Evolutionary conservation across 139 green algal genomes (phyloP), one percentile per base, ranked within the genome.

Genomic region (Asterochloris erici): DNA sequence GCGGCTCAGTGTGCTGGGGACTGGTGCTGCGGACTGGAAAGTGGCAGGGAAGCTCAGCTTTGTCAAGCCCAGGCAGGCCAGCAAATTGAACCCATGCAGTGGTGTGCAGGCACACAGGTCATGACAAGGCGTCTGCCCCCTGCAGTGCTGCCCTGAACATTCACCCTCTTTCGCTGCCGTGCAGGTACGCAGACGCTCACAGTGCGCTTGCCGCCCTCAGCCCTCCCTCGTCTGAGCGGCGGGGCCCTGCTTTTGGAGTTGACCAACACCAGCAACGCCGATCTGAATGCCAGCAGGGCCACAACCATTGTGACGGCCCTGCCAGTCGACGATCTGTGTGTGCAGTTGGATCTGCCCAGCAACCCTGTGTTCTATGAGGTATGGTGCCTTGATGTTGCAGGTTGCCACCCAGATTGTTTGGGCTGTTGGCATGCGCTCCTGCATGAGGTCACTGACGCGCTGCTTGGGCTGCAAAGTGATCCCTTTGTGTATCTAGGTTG

Each of bases 281-380:
- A 86, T 26, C 21, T 86, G 14, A 63, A 69, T 21, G 62, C 29
- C 27, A 16, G 80, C 12, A 60, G 60, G 14, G 61, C 38, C 12
- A 69, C 62, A 12, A 77, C 13, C n/a, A 15, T 81, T 63, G 63
- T 79, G 12, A 77, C 83, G 10, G 77, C 66, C 21, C 23, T 80
- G 23, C 70, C 77, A 6, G 10, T 17, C 11, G 70, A 74, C 10
- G 29, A 86, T 15, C 83, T 86, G 0, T 63, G 24, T 21, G 62
- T 75, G 21, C 47, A 12, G 21, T 77, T 86, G 38, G 71, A 27
- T 54, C 28, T 80, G 28, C 24, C 29, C 10, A 62, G 69, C 16
- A 83, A 86, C 16, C 77, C 79, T 62, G 82, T 86, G 12, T 77
- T 77, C 62, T 86, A 86, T 71, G 24, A 23, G 14, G n/a, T 16